A percentile compares a stretch with the other conserved stretches of the same genome.
These are phyloP conservation scores for Tetradesmus lagerheimii DNA, from an alignment of 139 green algal genomes.

Conservation along the genomic window DNA sequence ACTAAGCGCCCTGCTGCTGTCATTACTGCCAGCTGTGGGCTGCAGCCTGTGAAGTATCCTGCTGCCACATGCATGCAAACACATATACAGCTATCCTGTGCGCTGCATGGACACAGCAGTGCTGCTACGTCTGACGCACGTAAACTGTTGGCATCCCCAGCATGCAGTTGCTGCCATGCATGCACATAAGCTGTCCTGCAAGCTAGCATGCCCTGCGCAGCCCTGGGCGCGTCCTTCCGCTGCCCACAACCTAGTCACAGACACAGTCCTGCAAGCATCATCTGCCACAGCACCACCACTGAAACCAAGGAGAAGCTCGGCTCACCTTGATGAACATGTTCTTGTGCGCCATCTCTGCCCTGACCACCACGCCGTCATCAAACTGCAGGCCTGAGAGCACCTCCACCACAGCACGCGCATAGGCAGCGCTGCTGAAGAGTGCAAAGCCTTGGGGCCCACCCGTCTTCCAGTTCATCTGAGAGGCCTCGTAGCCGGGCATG, in stretches of 20 bases:
- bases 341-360: slow-evolving; percentile 93
- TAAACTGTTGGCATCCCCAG: too few species aligned
- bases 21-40: too few species aligned
- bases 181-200: background rate
- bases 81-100: background rate
- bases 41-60: too few species aligned
- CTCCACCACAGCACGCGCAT: slow-evolving; percentile 69
- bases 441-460: slow-evolving; percentile 81
- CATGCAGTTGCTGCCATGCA: background rate
- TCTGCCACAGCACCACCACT: background rate
- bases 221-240: background rate
- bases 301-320: background rate
- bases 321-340: slow-evolving; percentile 82
- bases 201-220: background rate
- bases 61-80: background rate
- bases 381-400: slow-evolving; percentile 75
- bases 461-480: slow-evolving; percentile 79
- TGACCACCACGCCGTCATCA: slow-evolving; percentile 73
- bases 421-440: slow-evolving; percentile 68
- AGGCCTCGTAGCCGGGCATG: slow-evolving; percentile 91
- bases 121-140: background rate
- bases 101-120: background rate
- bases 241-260: background rate
- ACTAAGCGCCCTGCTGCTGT: background rate
- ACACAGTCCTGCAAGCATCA: background rate